phyloP scores from a whole-genome alignment of 352 stramenopile species.

The Pythium vanterpoolii region DNA sequence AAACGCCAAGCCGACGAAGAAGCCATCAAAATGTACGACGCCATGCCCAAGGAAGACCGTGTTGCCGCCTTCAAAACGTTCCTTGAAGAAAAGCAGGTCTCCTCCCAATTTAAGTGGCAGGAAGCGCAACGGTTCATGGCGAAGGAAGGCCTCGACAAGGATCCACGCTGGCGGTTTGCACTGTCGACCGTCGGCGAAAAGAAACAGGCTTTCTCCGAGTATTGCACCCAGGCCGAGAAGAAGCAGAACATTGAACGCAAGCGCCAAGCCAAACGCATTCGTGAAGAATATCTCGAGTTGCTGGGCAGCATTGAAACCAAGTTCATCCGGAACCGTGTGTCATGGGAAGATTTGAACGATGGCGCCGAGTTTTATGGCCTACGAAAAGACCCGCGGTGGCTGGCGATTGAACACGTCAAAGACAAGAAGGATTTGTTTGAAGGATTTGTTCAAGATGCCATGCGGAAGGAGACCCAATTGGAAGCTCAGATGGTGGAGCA shows the following conservation, averaged over 20 bases:
- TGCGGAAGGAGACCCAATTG: slow-evolving; percentile 48
- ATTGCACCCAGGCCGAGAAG: slow-evolving; percentile 72
- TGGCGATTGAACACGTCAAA: slow-evolving; percentile 51
- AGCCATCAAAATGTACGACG: slow-evolving; percentile 36
- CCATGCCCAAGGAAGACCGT: slow-evolving; percentile 48
- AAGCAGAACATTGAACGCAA: slow-evolving; percentile 63
- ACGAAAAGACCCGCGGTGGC: slow-evolving; percentile 62
- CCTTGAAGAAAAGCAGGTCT: slow-evolving; percentile 65
- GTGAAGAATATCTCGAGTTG: slow-evolving; percentile 78
- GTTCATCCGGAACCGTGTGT: slow-evolving; percentile 18
- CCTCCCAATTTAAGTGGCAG: slow-evolving; percentile 67
- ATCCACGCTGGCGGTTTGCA: slow-evolving; percentile 67
- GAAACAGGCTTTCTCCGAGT: slow-evolving; percentile 83
- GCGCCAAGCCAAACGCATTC: slow-evolving; percentile 61
- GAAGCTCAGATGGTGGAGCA: slow-evolving; percentile 38
- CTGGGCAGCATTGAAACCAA: slow-evolving; percentile 45
- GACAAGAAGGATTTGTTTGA: slow-evolving; percentile 72
- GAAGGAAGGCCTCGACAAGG: slow-evolving; percentile 54
- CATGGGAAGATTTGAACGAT: slow-evolving; percentile 50
- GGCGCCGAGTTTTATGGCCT: slow-evolving; percentile 52
- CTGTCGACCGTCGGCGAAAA: slow-evolving; percentile 69
- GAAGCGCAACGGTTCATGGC: slow-evolving; percentile 57
- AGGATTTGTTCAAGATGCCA: slow-evolving; percentile 60
- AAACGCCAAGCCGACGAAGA: slow-evolving; percentile 44
- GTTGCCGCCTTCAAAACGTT: slow-evolving; percentile 70